These are phyloP conservation scores for Pseudogymnoascus sp. DNA, from an alignment of 2,329 filamentous ascomycete genomes.

Conservation along the genomic window DNA sequence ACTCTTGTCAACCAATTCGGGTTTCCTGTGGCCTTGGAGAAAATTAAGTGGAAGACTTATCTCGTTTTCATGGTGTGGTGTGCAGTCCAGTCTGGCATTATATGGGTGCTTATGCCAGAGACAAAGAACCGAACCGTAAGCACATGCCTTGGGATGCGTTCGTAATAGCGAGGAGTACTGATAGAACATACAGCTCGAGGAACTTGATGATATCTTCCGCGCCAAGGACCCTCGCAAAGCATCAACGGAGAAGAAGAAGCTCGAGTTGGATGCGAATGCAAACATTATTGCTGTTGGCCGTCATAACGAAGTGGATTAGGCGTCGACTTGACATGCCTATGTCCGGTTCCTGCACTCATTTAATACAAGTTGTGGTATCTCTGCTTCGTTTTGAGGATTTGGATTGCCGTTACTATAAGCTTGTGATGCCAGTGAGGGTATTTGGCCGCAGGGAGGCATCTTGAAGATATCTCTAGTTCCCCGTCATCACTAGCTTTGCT, in stretches of 20 bases:
- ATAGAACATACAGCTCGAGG: constrained; percentile 37
- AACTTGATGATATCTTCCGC: constrained; percentile 46
- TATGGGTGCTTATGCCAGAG: constrained; percentile 47
- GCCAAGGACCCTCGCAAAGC: constrained; percentile 40
- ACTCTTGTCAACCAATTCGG: constrained; percentile 43
- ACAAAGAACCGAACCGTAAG: constrained; percentile 40
- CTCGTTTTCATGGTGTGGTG: constrained; percentile 46
- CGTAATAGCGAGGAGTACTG: neutral
- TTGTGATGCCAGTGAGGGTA: neutral
- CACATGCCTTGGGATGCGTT: neutral
- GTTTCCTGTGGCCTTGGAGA: constrained; percentile 41
- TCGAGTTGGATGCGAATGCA: constrained; percentile 30
- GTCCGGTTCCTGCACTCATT: neutral
- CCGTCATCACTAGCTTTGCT: neutral
- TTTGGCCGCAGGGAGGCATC: neutral
- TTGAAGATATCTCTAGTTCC: neutral
- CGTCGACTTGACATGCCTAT: neutral
- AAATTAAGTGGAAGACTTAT: constrained; percentile 49
- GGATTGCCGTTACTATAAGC: neutral
- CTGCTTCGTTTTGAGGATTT: neutral
- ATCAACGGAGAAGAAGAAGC: constrained; percentile 38
- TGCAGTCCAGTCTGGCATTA: constrained; percentile 35
- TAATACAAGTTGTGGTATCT: neutral
- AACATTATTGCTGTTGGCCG: constrained; percentile 17
- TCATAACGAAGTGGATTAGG: neutral